A percentile compares a stretch with the other conserved stretches of the same genome.
Evolutionary conservation across 257 asterid genomes (phyloP).

Genomic region (Linderniella brevidens): DNA sequence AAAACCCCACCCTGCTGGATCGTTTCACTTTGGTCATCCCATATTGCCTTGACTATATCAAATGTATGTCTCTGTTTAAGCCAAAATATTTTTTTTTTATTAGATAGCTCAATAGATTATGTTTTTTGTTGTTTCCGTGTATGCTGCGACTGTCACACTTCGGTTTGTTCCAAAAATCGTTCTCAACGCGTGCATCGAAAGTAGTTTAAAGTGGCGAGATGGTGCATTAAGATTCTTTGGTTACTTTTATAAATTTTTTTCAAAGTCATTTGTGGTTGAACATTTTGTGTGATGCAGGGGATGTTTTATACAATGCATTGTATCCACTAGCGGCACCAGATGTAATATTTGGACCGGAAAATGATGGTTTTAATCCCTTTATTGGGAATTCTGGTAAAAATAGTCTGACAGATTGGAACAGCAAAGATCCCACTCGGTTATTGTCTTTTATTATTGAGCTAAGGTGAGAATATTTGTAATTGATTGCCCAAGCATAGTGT

Average conservation of each 20-base stretch:
- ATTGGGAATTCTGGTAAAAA: conserved; percentile 16
- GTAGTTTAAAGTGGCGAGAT: too few species aligned
- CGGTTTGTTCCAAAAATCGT: too few species aligned
- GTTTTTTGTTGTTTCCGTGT: neutral
- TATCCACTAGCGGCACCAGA: conserved; percentile 83
- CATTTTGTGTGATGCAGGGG: conserved; percentile 42
- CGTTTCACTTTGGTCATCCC: conserved; percentile 78
- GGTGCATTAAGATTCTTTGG: too few species aligned
- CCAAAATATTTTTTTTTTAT: too few species aligned
- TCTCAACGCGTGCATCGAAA: too few species aligned
- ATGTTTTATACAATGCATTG: conserved; percentile 54
- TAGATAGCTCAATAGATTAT: neutral
- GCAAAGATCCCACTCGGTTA: conserved; percentile 55
- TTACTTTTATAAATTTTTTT: too few species aligned
- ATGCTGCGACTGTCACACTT: too few species aligned
- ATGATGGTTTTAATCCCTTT: conserved; percentile 57
- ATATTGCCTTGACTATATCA: conserved; percentile 69
- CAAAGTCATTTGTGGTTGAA: neutral
- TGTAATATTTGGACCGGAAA: conserved; percentile 70
- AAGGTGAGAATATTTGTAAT: conserved; percentile 23
- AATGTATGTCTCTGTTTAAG: conserved; percentile 29
- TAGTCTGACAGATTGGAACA: conserved; percentile 57
- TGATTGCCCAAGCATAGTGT: neutral
- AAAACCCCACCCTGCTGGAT: conserved; percentile 55
- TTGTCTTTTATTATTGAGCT: conserved; percentile 61